phyloP scores from a whole-genome alignment of 192 early-diverging fungal genomes.

The Coemansia reversa region DNA sequence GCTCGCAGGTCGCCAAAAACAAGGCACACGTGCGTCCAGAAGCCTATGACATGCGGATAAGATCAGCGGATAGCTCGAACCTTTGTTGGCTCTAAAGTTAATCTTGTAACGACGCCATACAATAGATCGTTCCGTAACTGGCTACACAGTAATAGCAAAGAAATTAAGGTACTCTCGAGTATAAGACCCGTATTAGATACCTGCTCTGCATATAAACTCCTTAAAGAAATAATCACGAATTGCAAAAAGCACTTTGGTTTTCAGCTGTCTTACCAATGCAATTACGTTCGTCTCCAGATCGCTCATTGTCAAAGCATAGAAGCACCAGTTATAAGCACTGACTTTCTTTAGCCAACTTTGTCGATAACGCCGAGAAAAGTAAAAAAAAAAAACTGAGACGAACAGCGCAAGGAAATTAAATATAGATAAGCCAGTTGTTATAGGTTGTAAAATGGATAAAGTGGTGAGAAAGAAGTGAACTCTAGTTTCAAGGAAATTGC shows the following conservation, averaged over 20 bases:
- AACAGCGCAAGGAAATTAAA: slow-evolving; percentile 10
- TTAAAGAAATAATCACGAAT: background rate
- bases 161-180: background rate
- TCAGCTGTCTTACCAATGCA: slow-evolving; percentile 32
- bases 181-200: background rate
- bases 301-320: slow-evolving; percentile 30
- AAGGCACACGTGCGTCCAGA: slow-evolving; percentile 42
- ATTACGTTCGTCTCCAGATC: slow-evolving; percentile 50
- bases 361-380: background rate
- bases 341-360: slow-evolving; percentile 4
- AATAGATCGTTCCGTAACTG: slow-evolving; percentile 31
- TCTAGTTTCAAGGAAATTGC: background rate
- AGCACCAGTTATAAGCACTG: background rate
- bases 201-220: background rate
- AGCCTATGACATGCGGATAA: slow-evolving; percentile 31
- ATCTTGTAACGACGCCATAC: slow-evolving; percentile 42
- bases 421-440: background rate
- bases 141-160: slow-evolving; percentile 5
- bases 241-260: background rate
- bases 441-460: background rate
- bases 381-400: slow-evolving; percentile 1
- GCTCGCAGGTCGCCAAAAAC: slow-evolving; percentile 33
- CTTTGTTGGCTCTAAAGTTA: slow-evolving; percentile 6
- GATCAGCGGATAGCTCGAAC: slow-evolving; percentile 10
- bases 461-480: slow-evolving; percentile 4